Base-by-base conservation (phyloP, 345 rosid genomes). In the Rhodomyrtus tomentosa region DNA sequence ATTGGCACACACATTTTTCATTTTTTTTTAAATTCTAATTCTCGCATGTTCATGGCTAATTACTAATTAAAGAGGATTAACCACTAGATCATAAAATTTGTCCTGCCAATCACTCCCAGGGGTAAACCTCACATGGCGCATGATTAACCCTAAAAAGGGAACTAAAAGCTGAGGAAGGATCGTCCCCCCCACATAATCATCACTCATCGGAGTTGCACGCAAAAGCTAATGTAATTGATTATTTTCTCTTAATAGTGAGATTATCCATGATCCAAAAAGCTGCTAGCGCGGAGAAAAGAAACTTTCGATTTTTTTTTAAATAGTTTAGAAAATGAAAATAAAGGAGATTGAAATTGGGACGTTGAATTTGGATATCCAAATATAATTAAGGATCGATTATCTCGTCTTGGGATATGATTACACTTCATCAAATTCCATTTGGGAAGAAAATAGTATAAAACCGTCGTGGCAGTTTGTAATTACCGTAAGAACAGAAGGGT, bases 361-460 rank as follows among this genome's bases (percentile, higher is more conserved):
- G 18, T 68, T 4, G 38, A 9, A 32, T 16, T 2, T 0, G 6
- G 2, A 68, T 45, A 18, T 36, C 9, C 20, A 15, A 22, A 68
- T 32, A 2, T 12, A 18, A 5, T 68, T 20, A 1, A 24, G 4
- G 11, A 68, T 6, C 3, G 76, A 32, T 62, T 32, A 32, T 62
- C 45, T 32, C 12, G 12, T 53, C 4, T 1, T 1, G 4, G 12
- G 7, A 0, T 3, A 3, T 62, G 10, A 20, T 36, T 62, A 3
- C 7, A 1, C 73, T 15, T 15, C 22, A 29, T 29, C 21, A 0
- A 9, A 68, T 18, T 0, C 22, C 40, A 68, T 36, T 68, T 36
- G 0, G 76, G 74, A 36, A 36, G 76, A 2, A 36, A 32, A 36
- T 12, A 1, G 45, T 5, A 8, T 4, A 7, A 36, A 9, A 68